phyloP scores from a whole-genome alignment of 2,329 filamentous ascomycete species.

The Xylariaceae sp. region DNA sequence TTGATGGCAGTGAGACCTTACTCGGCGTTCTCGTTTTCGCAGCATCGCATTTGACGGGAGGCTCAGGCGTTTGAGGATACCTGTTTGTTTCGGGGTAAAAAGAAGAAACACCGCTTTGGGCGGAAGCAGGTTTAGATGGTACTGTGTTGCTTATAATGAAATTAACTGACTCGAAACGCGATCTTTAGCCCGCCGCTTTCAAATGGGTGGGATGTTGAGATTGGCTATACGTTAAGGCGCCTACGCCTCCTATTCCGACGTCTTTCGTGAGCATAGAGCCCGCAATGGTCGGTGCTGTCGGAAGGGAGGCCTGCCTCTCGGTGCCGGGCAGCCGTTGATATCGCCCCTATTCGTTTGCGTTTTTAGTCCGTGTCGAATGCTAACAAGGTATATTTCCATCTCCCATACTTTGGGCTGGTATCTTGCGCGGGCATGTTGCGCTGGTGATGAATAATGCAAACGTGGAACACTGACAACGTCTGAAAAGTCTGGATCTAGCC shows the following conservation, averaged over 20 bases:
- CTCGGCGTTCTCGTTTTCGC: conserved; percentile 25
- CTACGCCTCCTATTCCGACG: background rate
- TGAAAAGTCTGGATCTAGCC: too few species aligned
- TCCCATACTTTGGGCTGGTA: too few species aligned
- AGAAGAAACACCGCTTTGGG: conserved; percentile 11
- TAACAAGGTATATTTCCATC: too few species aligned
- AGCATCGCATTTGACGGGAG: conserved; percentile 28
- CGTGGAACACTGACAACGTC: too few species aligned
- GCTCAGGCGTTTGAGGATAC: conserved; percentile 27
- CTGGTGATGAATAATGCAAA: too few species aligned
- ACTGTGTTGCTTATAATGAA: conserved; percentile 23
- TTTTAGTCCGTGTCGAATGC: too few species aligned
- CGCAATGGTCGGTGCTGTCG: background rate
- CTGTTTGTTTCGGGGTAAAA: conserved; percentile 22
- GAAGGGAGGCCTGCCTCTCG: too few species aligned
- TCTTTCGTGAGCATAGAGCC: background rate
- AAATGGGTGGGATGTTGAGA: background rate
- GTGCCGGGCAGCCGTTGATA: too few species aligned
- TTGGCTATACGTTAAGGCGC: background rate
- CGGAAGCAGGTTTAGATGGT: conserved; percentile 14
- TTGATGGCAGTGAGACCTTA: conserved; percentile 18
- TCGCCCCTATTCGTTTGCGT: too few species aligned
- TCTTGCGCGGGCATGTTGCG: too few species aligned
- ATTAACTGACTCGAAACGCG: conserved; percentile 19
- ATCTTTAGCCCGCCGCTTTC: background rate